Percentiles rank a stretch among this genome's conserved stretches.
These are phyloP conservation scores for Athelia sp. DNA, from an alignment of 1,284 basidiomycete genomes.

Conservation along the genomic window DNA sequence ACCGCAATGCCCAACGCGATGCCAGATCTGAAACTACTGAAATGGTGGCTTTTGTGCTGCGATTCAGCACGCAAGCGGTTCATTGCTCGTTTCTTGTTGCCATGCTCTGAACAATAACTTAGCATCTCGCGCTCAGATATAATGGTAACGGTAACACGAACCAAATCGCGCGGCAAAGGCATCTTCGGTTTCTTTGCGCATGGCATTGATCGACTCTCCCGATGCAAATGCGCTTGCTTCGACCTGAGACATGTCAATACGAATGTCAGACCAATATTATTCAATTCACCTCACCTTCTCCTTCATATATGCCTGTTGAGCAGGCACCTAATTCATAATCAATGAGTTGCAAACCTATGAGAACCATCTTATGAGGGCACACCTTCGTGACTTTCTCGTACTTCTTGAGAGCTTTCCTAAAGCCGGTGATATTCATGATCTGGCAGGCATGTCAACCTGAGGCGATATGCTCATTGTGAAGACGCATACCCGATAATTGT, in stretches of 20 bases:
- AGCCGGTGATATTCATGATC: conserved; percentile 87
- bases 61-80: conserved; percentile 58
- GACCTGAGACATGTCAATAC: conserved; percentile 35
- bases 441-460: conserved; percentile 29
- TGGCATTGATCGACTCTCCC: conserved; percentile 53
- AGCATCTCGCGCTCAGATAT: conserved; percentile 3
- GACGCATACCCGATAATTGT: conserved; percentile 77
- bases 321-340: conserved; percentile 37
- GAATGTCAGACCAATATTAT: too few species aligned
- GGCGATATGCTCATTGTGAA: too few species aligned
- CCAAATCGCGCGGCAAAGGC: conserved; percentile 74
- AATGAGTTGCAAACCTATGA: background rate
- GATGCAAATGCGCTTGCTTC: conserved; percentile 59
- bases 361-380: too few species aligned
- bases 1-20: conserved; percentile 73
- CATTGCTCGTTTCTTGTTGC: conserved; percentile 79
- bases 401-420: conserved; percentile 90
- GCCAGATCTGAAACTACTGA: conserved; percentile 74
- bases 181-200: conserved; percentile 73
- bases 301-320: conserved; percentile 69
- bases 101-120: conserved; percentile 68
- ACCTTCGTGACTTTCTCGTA: conserved; percentile 85
- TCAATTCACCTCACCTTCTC: conserved; percentile 64
- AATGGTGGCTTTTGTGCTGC: conserved; percentile 63
- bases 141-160: conserved; percentile 28